A percentile compares a stretch with the other conserved stretches of the same genome.
Conservation (phyloP, 805 yeast species). For the Yamadazyma endophytica region DNA sequence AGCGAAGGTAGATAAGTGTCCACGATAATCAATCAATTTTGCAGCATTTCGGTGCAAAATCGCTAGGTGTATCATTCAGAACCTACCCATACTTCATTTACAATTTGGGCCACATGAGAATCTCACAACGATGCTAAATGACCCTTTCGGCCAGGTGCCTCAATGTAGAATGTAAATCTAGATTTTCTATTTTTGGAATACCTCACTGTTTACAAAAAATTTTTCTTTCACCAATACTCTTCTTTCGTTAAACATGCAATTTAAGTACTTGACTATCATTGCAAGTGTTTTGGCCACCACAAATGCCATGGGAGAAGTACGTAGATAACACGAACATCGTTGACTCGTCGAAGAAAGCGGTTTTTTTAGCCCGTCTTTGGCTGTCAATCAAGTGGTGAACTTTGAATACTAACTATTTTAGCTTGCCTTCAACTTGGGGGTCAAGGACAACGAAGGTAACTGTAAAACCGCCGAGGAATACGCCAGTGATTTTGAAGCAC, state of each 20-base stretch:
- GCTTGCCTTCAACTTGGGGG: slow-evolving; percentile 86
- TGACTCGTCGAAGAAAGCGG: background rate
- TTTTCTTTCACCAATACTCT: slow-evolving; percentile 3
- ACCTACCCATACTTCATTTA: too few relatives aligned
- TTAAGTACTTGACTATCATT: slow-evolving; percentile 39
- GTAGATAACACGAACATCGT: slow-evolving; percentile 12
- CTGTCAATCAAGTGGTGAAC: too few relatives aligned
- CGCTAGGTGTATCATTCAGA: too few relatives aligned
- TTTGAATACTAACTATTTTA: slow-evolving; percentile 11
- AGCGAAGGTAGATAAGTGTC: too few relatives aligned
- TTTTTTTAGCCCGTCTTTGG: too few relatives aligned
- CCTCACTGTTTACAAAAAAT: slow-evolving; percentile 10
- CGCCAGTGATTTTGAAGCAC: slow-evolving; percentile 56
- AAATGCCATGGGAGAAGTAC: slow-evolving; percentile 56
- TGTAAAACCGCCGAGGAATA: slow-evolving; percentile 77
- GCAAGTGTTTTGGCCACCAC: slow-evolving; percentile 48
- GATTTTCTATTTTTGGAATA: slow-evolving; percentile 11
- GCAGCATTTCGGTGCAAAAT: too few relatives aligned
- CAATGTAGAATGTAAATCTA: too few relatives aligned
- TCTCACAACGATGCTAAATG: too few relatives aligned
- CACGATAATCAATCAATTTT: too few relatives aligned
- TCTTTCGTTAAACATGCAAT: slow-evolving; percentile 28
- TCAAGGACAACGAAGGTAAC: slow-evolving; percentile 63
- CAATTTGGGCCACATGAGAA: too few relatives aligned
- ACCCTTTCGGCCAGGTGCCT: too few relatives aligned